phyloP scores from a whole-genome alignment of 495 filamentous ascomycete species.

The Pyrenopolyporus hunteri region DNA sequence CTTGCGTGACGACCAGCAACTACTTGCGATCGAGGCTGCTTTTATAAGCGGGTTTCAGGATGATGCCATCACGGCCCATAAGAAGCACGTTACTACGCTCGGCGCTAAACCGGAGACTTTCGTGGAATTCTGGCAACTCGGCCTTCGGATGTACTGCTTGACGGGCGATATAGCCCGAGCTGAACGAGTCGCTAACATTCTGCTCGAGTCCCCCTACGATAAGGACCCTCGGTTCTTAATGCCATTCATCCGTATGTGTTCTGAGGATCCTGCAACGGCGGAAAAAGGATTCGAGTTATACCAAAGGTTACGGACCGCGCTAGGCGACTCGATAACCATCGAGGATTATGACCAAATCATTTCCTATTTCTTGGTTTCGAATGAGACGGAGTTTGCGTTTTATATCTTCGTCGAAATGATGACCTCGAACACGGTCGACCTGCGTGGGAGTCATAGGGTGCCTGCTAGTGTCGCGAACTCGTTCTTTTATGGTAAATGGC shows the following conservation, averaged over 20 bases:
- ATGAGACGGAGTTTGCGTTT: constrained; percentile 66
- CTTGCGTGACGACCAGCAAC: constrained; percentile 61
- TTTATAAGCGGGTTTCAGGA: constrained; percentile 64
- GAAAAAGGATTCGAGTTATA: constrained; percentile 73
- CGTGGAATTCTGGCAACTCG: constrained; percentile 69
- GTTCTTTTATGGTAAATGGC: constrained; percentile 82
- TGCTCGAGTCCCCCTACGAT: constrained; percentile 58
- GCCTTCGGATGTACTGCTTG: constrained; percentile 68
- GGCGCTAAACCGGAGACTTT: constrained; percentile 58
- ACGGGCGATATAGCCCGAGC: constrained; percentile 67
- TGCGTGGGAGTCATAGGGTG: constrained; percentile 52
- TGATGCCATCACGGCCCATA: constrained; percentile 69
- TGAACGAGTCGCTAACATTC: constrained; percentile 63
- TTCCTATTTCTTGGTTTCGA: constrained; percentile 64
- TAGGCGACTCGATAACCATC: constrained; percentile 69
- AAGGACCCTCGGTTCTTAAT: constrained; percentile 64
- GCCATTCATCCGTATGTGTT: constrained; percentile 65
- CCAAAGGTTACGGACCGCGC: constrained; percentile 61
- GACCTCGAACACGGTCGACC: constrained; percentile 62
- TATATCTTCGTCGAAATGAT: constrained; percentile 86
- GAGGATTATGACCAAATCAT: constrained; percentile 76
- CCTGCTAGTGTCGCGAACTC: constrained; percentile 71
- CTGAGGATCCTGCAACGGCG: constrained; percentile 38
- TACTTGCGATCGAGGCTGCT: constrained; percentile 69
- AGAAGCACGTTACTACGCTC: constrained; percentile 60